phyloP scores from a whole-genome alignment of 306 rosid genomes.

The Cucurbita maxima region DNA sequence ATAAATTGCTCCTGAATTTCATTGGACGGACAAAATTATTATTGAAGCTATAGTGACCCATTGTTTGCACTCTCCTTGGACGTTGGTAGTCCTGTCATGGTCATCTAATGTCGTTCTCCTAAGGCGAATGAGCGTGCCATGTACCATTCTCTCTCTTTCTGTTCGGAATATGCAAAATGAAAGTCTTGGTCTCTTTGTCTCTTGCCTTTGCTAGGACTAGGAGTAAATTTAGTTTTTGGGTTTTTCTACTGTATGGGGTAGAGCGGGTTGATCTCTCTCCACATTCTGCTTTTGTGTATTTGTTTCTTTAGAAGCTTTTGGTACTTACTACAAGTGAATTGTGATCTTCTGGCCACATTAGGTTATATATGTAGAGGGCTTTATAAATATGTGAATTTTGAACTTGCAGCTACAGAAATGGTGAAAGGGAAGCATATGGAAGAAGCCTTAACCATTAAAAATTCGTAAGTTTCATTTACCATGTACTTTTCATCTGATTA shows the following conservation, averaged over 20 bases:
- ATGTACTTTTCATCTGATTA: not conserved
- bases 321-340: not conserved
- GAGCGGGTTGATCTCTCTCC: not conserved
- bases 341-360: not conserved
- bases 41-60: not conserved
- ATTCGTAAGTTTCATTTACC: conserved; percentile 36
- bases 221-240: not conserved
- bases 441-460: conserved; percentile 59
- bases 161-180: not conserved
- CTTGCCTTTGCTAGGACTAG: not conserved
- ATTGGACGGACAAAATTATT: not conserved
- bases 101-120: not conserved
- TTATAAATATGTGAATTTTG: conserved; percentile 7
- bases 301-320: not conserved
- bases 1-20: not conserved
- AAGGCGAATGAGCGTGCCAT: not conserved
- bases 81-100: not conserved
- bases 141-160: not conserved
- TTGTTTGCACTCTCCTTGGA: not conserved
- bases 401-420: conserved; percentile 84
- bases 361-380: not conserved
- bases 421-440: conserved; percentile 81
- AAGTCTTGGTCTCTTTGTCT: not conserved
- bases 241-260: not conserved
- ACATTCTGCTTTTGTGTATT: not conserved